Conservation (phyloP, 306 rosid species). For the Corylus heterophylla region DNA sequence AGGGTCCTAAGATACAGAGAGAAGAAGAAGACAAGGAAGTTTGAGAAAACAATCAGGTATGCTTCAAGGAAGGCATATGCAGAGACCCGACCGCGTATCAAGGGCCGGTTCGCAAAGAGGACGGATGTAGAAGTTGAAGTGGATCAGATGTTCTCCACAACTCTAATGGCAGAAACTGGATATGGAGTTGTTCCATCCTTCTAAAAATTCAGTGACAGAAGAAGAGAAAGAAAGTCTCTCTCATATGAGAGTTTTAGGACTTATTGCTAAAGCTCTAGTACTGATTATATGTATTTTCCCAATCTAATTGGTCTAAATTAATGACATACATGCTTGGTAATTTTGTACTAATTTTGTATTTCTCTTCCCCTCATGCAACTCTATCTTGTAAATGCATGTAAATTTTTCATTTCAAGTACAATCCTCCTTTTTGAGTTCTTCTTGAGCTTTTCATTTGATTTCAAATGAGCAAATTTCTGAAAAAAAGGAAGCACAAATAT, state of each 20-base stretch:
- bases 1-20: slow-evolving; percentile 87
- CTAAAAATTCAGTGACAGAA: slow-evolving; percentile 32
- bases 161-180: slow-evolving; percentile 61
- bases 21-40: slow-evolving; percentile 87
- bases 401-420: slow-evolving; percentile 26
- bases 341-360: slow-evolving; percentile 21
- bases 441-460: neutral
- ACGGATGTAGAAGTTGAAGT: slow-evolving; percentile 67
- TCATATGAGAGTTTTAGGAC: slow-evolving; percentile 12
- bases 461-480: neutral
- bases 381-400: slow-evolving; percentile 46
- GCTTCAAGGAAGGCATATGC: slow-evolving; percentile 98
- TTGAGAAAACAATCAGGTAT: slow-evolving; percentile 90
- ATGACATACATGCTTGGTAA: slow-evolving; percentile 24
- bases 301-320: slow-evolving; percentile 36
- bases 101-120: slow-evolving; percentile 88
- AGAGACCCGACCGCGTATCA: slow-evolving; percentile 89
- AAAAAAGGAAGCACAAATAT: neutral
- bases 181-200: slow-evolving; percentile 92
- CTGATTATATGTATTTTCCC: slow-evolving; percentile 31
- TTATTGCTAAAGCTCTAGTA: slow-evolving; percentile 27
- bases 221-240: slow-evolving; percentile 17
- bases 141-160: slow-evolving; percentile 73
- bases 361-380: slow-evolving; percentile 26
- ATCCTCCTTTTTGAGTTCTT: neutral